Percentiles rank a stretch among this genome's conserved stretches.
These are phyloP conservation scores for Teratosphaeria pseudoeucalypti DNA, from an alignment of 2,329 filamentous ascomycete species.

Conservation along the genomic window DNA sequence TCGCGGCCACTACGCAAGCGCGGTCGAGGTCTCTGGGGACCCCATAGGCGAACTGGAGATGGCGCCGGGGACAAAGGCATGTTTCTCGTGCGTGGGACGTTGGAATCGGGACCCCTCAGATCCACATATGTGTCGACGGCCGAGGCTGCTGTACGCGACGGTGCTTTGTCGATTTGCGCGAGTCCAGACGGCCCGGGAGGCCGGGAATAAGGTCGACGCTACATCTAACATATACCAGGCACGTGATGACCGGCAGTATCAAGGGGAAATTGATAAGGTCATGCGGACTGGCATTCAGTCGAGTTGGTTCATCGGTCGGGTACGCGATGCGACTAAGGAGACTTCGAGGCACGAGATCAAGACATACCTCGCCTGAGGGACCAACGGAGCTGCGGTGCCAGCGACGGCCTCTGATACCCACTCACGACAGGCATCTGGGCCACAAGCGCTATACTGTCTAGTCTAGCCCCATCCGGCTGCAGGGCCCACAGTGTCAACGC, in stretches of 20 bases:
- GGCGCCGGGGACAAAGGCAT: too few species aligned
- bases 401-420: conserved; percentile 18
- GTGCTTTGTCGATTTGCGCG: too few species aligned
- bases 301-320: neutral
- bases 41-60: too few species aligned
- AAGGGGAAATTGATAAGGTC: too few species aligned
- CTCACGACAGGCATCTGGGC: conserved; percentile 43
- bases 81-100: too few species aligned
- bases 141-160: too few species aligned
- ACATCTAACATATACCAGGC: neutral
- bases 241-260: too few species aligned
- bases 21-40: too few species aligned
- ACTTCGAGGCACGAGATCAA: neutral
- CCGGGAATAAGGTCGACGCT: neutral
- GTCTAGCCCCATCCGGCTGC: conserved; percentile 45
- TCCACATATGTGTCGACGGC: too few species aligned
- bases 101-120: too few species aligned
- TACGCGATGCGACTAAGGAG: neutral
- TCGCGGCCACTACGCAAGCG: too few species aligned
- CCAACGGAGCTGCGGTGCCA: neutral
- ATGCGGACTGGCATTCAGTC: neutral
- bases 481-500: conserved; percentile 62
- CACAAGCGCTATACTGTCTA: conserved; percentile 45
- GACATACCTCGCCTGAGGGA: neutral
- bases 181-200: neutral